phyloP scores from a whole-genome alignment of 2,329 filamentous ascomycete species.

The Trichoderma koningiopsis region DNA sequence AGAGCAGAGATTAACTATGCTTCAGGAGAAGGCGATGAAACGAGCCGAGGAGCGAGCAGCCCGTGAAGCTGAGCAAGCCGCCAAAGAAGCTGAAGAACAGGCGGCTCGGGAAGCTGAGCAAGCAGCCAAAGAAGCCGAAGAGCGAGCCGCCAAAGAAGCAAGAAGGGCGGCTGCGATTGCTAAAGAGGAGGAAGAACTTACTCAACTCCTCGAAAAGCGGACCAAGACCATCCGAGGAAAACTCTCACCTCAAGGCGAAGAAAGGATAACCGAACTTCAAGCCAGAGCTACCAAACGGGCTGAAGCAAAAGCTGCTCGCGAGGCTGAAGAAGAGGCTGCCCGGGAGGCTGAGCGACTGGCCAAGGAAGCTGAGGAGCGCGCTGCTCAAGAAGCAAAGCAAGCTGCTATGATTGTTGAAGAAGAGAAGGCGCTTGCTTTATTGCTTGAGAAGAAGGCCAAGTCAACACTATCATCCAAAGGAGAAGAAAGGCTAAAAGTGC shows the following conservation, averaged over 20 bases:
- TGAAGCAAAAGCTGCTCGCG: conserved; percentile 33
- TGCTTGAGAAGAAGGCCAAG: neutral
- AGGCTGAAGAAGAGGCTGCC: conserved; percentile 29
- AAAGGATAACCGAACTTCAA: conserved; percentile 35
- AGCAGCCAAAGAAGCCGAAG: conserved; percentile 29
- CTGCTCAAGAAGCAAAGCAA: conserved; percentile 31
- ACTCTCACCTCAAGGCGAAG: conserved; percentile 23
- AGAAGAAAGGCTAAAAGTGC: neutral
- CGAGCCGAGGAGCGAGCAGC: conserved; percentile 31
- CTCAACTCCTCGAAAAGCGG: conserved; percentile 47
- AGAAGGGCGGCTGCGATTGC: conserved; percentile 28
- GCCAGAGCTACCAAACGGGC: conserved; percentile 14
- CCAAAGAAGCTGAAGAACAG: conserved; percentile 29
- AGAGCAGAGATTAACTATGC: conserved; percentile 1
- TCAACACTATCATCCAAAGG: neutral
- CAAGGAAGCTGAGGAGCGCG: conserved; percentile 42
- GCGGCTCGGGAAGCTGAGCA: conserved; percentile 27
- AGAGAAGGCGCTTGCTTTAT: neutral
- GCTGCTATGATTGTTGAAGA: neutral
- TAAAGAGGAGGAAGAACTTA: conserved; percentile 29
- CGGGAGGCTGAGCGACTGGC: conserved; percentile 40
- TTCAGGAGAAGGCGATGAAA: conserved; percentile 12
- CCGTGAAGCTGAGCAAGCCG: conserved; percentile 27
- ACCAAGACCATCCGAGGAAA: conserved; percentile 33
- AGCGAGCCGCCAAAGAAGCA: conserved; percentile 28